phyloP scores from a whole-genome alignment of 2,329 filamentous ascomycete genomes.

The Arthroderma sp. region DNA sequence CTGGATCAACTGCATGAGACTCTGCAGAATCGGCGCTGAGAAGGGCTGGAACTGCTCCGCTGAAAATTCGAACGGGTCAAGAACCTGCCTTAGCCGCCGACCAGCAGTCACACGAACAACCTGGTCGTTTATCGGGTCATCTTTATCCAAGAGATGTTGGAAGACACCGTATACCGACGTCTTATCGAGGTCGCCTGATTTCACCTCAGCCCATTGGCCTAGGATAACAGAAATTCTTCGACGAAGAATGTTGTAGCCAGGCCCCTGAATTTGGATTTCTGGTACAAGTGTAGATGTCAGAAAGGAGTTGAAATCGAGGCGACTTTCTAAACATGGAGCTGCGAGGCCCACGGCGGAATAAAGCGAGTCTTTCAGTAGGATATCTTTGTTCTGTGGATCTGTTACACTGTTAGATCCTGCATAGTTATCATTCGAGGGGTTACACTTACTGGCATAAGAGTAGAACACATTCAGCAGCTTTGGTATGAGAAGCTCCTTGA shows the following conservation, averaged over 20 bases:
- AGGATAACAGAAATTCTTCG: conserved; percentile 80
- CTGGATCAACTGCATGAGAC: conserved; percentile 64
- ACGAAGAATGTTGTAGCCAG: conserved; percentile 68
- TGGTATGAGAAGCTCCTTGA: conserved; percentile 66
- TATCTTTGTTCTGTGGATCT: conserved; percentile 51
- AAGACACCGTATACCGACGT: conserved; percentile 78
- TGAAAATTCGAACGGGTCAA: conserved; percentile 74
- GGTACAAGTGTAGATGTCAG: conserved; percentile 60
- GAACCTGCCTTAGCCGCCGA: conserved; percentile 65
- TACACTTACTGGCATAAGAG: conserved; percentile 53
- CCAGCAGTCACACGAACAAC: conserved; percentile 88
- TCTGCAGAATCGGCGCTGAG: conserved; percentile 58
- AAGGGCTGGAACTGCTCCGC: conserved; percentile 64
- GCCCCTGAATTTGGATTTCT: conserved; percentile 60
- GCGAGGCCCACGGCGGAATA: conserved; percentile 87
- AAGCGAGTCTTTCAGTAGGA: conserved; percentile 82
- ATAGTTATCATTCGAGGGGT: conserved; percentile 21
- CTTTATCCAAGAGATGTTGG: conserved; percentile 66
- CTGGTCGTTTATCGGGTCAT: conserved; percentile 70
- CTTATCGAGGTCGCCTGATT: conserved; percentile 55
- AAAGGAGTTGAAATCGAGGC: conserved; percentile 74
- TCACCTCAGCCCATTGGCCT: conserved; percentile 77
- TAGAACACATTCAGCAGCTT: conserved; percentile 75
- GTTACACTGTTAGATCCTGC: conserved; percentile 5
- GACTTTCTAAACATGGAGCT: conserved; percentile 59